Percentiles rank a stretch among this genome's conserved stretches.
Evolutionary conservation across 805 yeast species (phyloP).

Genomic region (Candida krabiensis): DNA sequence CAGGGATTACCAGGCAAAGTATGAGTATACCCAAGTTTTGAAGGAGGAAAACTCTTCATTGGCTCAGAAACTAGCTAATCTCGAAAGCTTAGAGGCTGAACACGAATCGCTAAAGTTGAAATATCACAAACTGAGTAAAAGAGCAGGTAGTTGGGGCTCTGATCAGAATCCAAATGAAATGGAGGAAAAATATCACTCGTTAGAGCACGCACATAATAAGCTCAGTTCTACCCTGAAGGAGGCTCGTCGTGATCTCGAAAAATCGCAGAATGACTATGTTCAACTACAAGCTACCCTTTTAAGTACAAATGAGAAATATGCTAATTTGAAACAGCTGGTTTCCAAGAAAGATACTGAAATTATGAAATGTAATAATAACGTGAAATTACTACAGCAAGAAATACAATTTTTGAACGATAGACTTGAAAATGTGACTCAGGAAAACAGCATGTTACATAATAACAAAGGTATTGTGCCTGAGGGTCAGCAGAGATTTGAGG

Average conservation of each 20-base stretch:
- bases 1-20: slow-evolving; percentile 46
- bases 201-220: slow-evolving; percentile 6
- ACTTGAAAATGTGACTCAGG: slow-evolving; percentile 16
- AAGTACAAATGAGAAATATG: slow-evolving; percentile 6
- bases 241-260: slow-evolving; percentile 8
- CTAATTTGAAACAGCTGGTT: slow-evolving; percentile 3
- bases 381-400: slow-evolving; percentile 19
- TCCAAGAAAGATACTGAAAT: slow-evolving; percentile 11
- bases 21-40: slow-evolving; percentile 48
- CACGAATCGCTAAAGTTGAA: slow-evolving; percentile 51
- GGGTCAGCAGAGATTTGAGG: slow-evolving; percentile 25
- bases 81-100: slow-evolving; percentile 45
- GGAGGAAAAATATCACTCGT: slow-evolving; percentile 4
- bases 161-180: slow-evolving; percentile 24
- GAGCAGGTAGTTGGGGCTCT: slow-evolving; percentile 47
- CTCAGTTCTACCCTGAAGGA: not conserved
- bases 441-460: slow-evolving; percentile 11
- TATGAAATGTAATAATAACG: slow-evolving; percentile 15
- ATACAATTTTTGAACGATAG: slow-evolving; percentile 21
- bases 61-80: slow-evolving; percentile 35
- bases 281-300: slow-evolving; percentile 14
- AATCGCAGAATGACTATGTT: slow-evolving; percentile 11
- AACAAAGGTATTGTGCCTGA: slow-evolving; percentile 15
- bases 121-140: slow-evolving; percentile 46
- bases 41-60: slow-evolving; percentile 54